These are phyloP conservation scores for Ambrosia trifida DNA, from an alignment of 129 eudicot genomes.

Conservation along the genomic window DNA sequence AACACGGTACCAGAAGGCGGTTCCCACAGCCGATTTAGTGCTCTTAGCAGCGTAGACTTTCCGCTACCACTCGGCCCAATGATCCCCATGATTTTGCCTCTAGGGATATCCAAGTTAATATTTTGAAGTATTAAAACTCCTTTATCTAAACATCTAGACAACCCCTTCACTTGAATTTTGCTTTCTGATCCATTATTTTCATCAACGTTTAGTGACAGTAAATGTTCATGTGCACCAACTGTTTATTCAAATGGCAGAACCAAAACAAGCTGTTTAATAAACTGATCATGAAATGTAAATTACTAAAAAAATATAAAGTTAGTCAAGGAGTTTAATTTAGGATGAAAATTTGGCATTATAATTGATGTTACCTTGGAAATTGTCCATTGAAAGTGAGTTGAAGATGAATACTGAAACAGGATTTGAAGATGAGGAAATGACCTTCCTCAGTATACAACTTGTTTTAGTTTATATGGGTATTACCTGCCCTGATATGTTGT, in stretches of 20 bases:
- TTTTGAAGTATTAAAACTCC: slow-evolving; percentile 59
- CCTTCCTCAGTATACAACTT: slow-evolving; percentile 18
- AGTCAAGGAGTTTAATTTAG: not conserved
- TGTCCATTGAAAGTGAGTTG: slow-evolving; percentile 33
- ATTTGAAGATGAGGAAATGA: slow-evolving; percentile 22
- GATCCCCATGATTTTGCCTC: slow-evolving; percentile 76
- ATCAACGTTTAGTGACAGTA: slow-evolving; percentile 39
- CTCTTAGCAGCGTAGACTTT: slow-evolving; percentile 80
- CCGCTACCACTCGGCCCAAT: slow-evolving; percentile 99
- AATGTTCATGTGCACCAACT: slow-evolving; percentile 51
- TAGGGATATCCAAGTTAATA: slow-evolving; percentile 64
- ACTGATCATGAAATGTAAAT: not conserved
- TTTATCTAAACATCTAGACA: slow-evolving; percentile 53
- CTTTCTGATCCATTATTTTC: slow-evolving; percentile 25
- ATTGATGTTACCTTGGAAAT: slow-evolving; percentile 43
- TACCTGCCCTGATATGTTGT: slow-evolving; percentile 20
- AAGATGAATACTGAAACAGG: not conserved
- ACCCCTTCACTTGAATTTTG: slow-evolving; percentile 53
- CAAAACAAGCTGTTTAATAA: not conserved
- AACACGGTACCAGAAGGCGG: slow-evolving; percentile 75
- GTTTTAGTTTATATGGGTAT: not conserved
- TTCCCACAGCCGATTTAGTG: slow-evolving; percentile 88
- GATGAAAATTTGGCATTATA: not conserved
- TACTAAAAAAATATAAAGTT: not conserved
- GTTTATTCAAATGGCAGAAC: slow-evolving; percentile 23